phyloP scores from a whole-genome alignment of 345 rosid species.

The Eucalyptus polybractea region DNA sequence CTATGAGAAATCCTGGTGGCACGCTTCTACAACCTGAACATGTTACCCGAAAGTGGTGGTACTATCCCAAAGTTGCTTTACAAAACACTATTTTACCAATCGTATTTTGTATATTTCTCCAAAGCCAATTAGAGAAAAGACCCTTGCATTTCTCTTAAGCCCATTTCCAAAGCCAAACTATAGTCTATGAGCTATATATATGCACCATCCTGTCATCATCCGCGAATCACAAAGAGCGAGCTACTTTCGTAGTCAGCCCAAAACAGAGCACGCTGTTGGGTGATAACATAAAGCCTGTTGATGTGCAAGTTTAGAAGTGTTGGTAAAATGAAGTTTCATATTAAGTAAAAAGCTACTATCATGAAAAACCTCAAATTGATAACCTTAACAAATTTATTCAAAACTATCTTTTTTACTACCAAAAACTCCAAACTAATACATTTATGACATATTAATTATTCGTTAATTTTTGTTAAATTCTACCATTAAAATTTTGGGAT shows the following conservation, averaged over 20 bases:
- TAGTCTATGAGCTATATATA: neutral
- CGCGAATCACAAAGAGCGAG: neutral
- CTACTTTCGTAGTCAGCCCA: neutral
- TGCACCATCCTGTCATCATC: neutral
- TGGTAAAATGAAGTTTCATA: neutral
- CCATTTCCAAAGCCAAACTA: neutral
- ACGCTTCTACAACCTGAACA: neutral
- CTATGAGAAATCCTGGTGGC: neutral
- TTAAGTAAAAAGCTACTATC: neutral
- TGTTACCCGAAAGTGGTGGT: neutral
- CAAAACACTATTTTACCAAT: too few species aligned
- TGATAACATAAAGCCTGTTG: neutral
- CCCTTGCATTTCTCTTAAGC: neutral
- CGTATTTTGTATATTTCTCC: neutral
- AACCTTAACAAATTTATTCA: accelerated
- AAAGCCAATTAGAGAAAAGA: neutral
- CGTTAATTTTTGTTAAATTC: too few species aligned
- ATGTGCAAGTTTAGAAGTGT: neutral
- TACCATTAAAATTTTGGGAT: too few species aligned
- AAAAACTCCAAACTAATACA: accelerated
- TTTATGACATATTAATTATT: too few species aligned
- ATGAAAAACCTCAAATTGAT: too few species aligned
- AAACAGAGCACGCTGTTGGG: neutral
- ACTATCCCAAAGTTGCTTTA: neutral
- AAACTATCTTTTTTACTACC: accelerated